Percentiles rank a stretch among this genome's conserved stretches.
phyloP scores from a whole-genome alignment of 2,329 filamentous ascomycete genomes.

The Aspergillus sp. region DNA sequence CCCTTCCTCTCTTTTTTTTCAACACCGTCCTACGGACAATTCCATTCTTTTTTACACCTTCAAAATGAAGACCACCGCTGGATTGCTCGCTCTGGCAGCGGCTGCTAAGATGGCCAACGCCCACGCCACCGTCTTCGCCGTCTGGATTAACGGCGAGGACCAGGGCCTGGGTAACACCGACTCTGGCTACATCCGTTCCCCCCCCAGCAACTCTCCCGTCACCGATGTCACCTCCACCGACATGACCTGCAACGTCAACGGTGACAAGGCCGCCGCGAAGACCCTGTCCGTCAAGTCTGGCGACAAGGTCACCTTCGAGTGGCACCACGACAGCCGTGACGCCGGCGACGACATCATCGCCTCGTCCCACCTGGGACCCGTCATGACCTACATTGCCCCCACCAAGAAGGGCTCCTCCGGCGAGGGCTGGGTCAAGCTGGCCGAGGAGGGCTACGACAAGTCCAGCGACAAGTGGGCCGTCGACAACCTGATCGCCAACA shows the following conservation, averaged over 20 bases:
- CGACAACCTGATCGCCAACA: constrained; percentile 18
- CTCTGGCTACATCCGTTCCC: constrained; percentile 20
- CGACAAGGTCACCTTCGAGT: constrained; percentile 25
- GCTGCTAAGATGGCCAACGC: constrained; percentile 19
- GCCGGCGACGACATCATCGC: constrained; percentile 24
- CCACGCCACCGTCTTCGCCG: constrained; percentile 22
- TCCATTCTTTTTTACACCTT: constrained; percentile 4
- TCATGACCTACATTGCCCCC: constrained; percentile 23
- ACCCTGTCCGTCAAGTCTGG: constrained; percentile 20
- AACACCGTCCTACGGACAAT: constrained; percentile 4
- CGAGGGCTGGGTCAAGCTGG: constrained; percentile 23
- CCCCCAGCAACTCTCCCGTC: constrained; percentile 23
- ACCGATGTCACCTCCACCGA: constrained; percentile 21
- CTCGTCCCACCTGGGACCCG: constrained; percentile 19
- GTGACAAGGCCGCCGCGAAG: constrained; percentile 14
- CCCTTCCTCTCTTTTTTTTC: constrained; percentile 5
- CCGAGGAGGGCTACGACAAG: constrained; percentile 20
- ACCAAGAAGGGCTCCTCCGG: constrained; percentile 19
- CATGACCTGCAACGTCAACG: constrained; percentile 24
- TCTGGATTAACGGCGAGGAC: constrained; percentile 25
- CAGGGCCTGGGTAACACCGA: constrained; percentile 20
- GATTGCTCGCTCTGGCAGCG: constrained; percentile 26
- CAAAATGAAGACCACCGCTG: constrained; percentile 21
- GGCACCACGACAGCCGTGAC: constrained; percentile 21
- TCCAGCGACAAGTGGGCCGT: constrained; percentile 19